These are phyloP conservation scores for Coemansia sp. DNA, from an alignment of 192 early-diverging fungal species.

Conservation along the genomic window DNA sequence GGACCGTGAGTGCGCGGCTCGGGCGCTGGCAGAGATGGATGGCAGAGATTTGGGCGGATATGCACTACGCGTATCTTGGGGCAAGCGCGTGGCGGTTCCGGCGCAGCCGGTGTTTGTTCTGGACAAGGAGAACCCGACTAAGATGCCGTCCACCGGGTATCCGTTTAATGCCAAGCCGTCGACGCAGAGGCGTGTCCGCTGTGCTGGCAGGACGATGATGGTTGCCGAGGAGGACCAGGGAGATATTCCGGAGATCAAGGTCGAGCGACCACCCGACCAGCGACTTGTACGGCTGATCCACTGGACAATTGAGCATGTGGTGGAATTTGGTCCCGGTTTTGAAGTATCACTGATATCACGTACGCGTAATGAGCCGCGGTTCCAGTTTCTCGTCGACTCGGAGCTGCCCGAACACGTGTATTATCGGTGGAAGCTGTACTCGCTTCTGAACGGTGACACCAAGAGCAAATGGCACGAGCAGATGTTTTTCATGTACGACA, in stretches of 20 bases:
- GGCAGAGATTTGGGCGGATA: conserved; percentile 46
- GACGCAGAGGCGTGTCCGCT: not conserved
- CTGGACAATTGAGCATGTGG: conserved; percentile 79
- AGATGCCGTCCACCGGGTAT: conserved; percentile 21
- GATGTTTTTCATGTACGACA: conserved; percentile 87
- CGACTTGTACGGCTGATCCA: conserved; percentile 71
- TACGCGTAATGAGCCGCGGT: conserved; percentile 65
- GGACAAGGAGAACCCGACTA: conserved; percentile 4
- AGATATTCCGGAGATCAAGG: conserved; percentile 63
- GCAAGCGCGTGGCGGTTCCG: conserved; percentile 78
- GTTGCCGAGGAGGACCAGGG: conserved; percentile 7
- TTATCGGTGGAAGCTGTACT: conserved; percentile 92
- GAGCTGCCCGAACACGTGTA: conserved; percentile 80
- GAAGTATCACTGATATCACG: conserved; percentile 69
- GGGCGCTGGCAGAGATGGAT: conserved; percentile 74
- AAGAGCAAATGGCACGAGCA: conserved; percentile 69
- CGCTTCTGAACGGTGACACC: conserved; percentile 82
- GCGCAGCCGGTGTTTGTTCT: conserved; percentile 65
- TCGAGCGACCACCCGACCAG: conserved; percentile 61
- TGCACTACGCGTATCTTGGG: conserved; percentile 77
- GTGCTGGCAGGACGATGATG: not conserved
- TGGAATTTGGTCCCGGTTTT: conserved; percentile 74
- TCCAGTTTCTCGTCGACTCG: conserved; percentile 73
- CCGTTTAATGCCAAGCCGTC: conserved; percentile 38
- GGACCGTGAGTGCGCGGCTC: conserved; percentile 68